Evolutionary conservation across 179 eudicot species (phyloP).

Genomic region (Gypsophila paniculata): DNA sequence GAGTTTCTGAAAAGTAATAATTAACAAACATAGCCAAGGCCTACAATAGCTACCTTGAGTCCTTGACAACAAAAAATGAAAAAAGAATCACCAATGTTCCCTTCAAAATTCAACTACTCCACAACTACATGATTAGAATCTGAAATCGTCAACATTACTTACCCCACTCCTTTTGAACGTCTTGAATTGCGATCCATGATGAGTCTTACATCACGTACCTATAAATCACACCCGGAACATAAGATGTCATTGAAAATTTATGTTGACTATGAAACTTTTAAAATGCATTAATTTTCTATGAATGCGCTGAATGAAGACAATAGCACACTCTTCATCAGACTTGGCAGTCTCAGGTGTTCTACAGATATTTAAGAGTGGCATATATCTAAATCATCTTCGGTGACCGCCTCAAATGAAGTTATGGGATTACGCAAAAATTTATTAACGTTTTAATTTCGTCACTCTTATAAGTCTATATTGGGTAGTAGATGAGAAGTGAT

Average conservation of each 20-base stretch:
- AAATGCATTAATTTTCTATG: background rate
- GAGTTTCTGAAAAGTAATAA: too few species aligned
- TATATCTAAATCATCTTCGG: background rate
- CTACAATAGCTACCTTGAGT: background rate
- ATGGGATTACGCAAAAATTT: background rate
- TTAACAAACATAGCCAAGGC: background rate
- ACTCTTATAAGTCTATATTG: background rate
- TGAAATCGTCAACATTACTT: constrained; percentile 11
- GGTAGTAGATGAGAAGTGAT: background rate
- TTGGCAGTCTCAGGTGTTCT: background rate
- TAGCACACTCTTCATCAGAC: background rate
- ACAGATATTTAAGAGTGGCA: background rate
- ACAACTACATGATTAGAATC: constrained; percentile 1
- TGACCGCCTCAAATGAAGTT: background rate
- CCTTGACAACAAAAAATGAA: background rate
- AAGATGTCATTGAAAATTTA: background rate
- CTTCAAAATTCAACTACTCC: background rate
- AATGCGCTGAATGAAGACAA: background rate
- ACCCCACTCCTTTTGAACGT: constrained; percentile 92
- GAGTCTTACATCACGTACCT: constrained; percentile 92
- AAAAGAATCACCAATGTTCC: background rate
- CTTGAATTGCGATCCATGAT: constrained; percentile 82
- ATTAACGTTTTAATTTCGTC: background rate
- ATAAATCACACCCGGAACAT: constrained; percentile 7
- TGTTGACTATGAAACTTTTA: background rate